Percentiles rank a stretch among this genome's conserved stretches.
These are phyloP conservation scores for Coemansia sp. DNA, from an alignment of 192 early-diverging fungal genomes.

Conservation along the genomic window DNA sequence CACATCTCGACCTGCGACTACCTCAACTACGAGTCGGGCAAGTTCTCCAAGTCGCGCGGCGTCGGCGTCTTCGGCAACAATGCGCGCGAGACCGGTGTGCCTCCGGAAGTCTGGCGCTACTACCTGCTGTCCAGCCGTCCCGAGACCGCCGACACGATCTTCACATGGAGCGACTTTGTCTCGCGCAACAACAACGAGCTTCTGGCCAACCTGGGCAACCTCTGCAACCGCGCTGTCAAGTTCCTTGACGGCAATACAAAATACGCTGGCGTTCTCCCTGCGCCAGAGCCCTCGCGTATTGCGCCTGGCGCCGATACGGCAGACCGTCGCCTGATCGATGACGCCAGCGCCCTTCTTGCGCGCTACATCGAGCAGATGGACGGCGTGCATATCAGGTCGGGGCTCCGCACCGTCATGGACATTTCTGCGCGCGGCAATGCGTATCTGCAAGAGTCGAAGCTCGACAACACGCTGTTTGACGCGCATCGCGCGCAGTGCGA, in stretches of 20 bases:
- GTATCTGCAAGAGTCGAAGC: conserved; percentile 91
- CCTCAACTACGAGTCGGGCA: conserved; percentile 92
- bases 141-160: conserved; percentile 87
- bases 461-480: conserved; percentile 86
- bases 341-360: conserved; percentile 75
- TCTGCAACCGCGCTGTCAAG: conserved; percentile 95
- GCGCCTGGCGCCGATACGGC: conserved; percentile 52
- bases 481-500: conserved; percentile 80
- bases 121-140: conserved; percentile 91
- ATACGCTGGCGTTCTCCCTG: conserved; percentile 83
- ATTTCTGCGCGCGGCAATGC: conserved; percentile 92
- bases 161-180: conserved; percentile 92
- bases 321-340: conserved; percentile 76
- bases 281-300: conserved; percentile 45
- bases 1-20: conserved; percentile 95
- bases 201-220: conserved; percentile 94
- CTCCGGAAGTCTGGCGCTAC: conserved; percentile 96
- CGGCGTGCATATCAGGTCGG: conserved; percentile 79
- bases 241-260: conserved; percentile 79
- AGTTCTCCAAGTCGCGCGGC: conserved; percentile 96
- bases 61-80: conserved; percentile 98
- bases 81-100: conserved; percentile 85
- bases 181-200: conserved; percentile 95
- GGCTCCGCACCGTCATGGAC: conserved; percentile 85
- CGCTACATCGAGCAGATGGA: conserved; percentile 81